These are phyloP conservation scores for Henckelia pumila DNA, from an alignment of 257 asterid genomes.

Conservation along the genomic window DNA sequence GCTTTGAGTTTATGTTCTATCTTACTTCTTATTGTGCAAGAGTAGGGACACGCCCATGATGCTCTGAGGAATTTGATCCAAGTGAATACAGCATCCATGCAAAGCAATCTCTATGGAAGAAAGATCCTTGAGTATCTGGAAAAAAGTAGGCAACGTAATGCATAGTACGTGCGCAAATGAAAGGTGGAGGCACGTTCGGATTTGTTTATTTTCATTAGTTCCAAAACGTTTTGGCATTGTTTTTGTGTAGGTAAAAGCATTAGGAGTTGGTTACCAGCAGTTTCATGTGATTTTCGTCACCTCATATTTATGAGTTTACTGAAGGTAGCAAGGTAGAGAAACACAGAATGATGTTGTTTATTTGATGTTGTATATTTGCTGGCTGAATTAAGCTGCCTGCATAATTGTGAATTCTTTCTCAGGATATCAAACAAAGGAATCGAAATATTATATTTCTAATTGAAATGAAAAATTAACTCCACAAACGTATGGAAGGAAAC, in stretches of 20 bases:
- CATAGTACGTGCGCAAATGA: conserved; percentile 23
- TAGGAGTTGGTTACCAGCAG: neutral
- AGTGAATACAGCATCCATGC: conserved; percentile 43
- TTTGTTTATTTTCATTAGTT: conserved; percentile 7
- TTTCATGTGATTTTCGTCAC: neutral
- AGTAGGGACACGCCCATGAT: conserved; percentile 40
- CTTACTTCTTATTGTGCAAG: neutral
- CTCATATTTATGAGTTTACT: conserved; percentile 11
- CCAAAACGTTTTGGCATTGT: neutral
- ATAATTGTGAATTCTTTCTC: too few species aligned
- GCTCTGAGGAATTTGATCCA: conserved; percentile 36
- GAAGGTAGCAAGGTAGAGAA: conserved; percentile 19
- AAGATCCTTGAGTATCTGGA: conserved; percentile 57
- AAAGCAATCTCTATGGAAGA: conserved; percentile 56
- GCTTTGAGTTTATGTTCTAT: neutral
- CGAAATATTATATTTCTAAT: too few species aligned
- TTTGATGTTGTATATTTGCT: conserved; percentile 14
- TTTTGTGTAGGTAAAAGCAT: conserved; percentile 3
- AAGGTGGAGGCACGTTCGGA: conserved; percentile 4
- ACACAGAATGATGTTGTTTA: conserved; percentile 23
- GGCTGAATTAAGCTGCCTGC: neutral
- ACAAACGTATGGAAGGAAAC: too few species aligned
- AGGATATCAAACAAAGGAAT: neutral
- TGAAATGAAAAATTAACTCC: too few species aligned
- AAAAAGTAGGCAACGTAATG: conserved; percentile 30